Percentiles rank a stretch among this genome's conserved stretches.
Conservation (phyloP, 78 protist species). For the Planoprotostelium fungivorum region DNA sequence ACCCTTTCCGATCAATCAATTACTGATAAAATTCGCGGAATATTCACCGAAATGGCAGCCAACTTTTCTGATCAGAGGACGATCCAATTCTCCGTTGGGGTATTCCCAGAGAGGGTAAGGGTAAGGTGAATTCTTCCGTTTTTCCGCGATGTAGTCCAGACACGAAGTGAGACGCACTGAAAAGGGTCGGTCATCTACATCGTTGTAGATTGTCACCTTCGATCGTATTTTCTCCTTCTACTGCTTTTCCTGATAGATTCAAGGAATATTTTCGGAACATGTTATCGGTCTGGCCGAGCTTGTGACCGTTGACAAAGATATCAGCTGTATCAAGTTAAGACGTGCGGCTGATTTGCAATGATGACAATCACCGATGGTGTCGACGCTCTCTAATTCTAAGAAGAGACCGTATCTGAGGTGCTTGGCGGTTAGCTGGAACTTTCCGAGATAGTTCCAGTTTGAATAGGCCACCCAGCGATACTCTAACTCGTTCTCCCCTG, state of each 20-base stretch:
- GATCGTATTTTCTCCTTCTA: background rate
- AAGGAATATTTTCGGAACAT: conserved; percentile 21
- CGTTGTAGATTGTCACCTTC: background rate
- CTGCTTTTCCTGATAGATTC: background rate
- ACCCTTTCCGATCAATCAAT: conserved; percentile 1
- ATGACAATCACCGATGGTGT: conserved; percentile 26
- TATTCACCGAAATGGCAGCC: background rate
- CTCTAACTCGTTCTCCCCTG: conserved; percentile 12
- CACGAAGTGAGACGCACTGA: conserved; percentile 17
- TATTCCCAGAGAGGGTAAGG: conserved; percentile 50
- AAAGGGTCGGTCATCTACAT: too few relatives aligned
- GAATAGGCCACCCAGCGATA: conserved; percentile 48
- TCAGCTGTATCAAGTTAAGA: conserved; percentile 3
- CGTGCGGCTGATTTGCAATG: background rate
- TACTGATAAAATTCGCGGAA: background rate
- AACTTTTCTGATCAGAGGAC: conserved; percentile 45
- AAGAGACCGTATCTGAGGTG: background rate
- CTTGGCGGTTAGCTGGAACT: conserved; percentile 3
- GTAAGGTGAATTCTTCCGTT: conserved; percentile 8
- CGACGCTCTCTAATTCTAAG: conserved; percentile 37
- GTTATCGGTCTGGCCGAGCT: conserved; percentile 7
- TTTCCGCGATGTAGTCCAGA: conserved; percentile 12
- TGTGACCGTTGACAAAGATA: conserved; percentile 14
- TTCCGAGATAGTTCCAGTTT: conserved; percentile 32
- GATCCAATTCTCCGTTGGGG: conserved; percentile 48